Conservation (phyloP, 176 grass and related monocot species). For the Oryza officinalis region DNA sequence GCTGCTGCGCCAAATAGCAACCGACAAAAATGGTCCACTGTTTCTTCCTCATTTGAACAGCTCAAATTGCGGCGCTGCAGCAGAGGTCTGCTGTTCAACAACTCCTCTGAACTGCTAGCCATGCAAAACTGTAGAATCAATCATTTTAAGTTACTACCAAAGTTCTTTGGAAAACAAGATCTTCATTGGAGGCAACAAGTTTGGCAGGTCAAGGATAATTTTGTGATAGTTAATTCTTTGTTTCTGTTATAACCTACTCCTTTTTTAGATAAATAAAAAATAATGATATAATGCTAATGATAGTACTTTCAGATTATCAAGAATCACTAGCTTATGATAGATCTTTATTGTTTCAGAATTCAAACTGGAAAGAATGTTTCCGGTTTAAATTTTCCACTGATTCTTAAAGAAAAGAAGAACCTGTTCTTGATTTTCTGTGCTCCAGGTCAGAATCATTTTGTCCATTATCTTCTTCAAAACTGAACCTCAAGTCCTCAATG, state of each 20-base stretch:
- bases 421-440: background rate
- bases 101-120: background rate
- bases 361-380: background rate
- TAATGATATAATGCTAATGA: background rate
- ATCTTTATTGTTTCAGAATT: background rate
- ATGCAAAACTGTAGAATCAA: background rate
- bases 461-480: background rate
- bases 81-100: background rate
- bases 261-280: too few species aligned
- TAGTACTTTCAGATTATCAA: background rate
- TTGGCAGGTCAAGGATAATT: background rate
- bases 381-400: background rate
- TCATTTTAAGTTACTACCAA: background rate
- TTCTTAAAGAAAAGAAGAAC: background rate
- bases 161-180: background rate
- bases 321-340: background rate
- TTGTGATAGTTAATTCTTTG: too few species aligned
- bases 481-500: background rate
- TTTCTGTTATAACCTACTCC: background rate
- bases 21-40: background rate
- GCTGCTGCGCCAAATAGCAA: background rate
- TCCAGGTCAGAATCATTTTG: background rate
- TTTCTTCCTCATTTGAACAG: background rate
- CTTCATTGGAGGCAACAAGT: background rate
- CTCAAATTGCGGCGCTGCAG: background rate